Conservation (phyloP, 2,329 filamentous ascomycete species). For the Aspergillus neotritici region DNA sequence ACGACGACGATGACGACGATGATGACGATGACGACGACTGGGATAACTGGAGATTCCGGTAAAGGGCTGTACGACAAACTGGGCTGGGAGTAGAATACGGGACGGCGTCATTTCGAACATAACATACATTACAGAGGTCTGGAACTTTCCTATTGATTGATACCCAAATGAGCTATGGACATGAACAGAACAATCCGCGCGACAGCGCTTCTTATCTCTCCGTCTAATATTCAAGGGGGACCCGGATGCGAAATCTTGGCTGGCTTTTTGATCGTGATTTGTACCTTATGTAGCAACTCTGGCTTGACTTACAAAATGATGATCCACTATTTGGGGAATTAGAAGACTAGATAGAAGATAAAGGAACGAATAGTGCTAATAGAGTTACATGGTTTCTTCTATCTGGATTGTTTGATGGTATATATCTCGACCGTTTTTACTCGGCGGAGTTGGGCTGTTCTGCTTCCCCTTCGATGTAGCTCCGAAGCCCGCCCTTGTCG, state of each 20-base stretch:
- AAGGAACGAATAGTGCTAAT: too few species aligned
- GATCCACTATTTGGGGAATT: too few species aligned
- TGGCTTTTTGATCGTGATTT: too few species aligned
- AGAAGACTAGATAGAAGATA: too few species aligned
- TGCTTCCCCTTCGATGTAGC: slow-evolving; percentile 32
- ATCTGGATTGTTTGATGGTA: not conserved
- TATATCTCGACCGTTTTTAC: slow-evolving; percentile 1
- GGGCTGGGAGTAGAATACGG: slow-evolving; percentile 12
- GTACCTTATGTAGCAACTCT: too few species aligned
- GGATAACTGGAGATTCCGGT: slow-evolving; percentile 42
- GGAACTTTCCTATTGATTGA: slow-evolving; percentile 28
- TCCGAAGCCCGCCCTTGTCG: slow-evolving; percentile 38
- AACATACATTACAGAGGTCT: slow-evolving; percentile 13
- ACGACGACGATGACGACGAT: slow-evolving; percentile 27
- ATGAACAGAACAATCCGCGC: too few species aligned
- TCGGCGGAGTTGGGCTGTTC: too few species aligned
- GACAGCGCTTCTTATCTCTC: not conserved
- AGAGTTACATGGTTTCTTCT: too few species aligned
- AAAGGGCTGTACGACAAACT: slow-evolving; percentile 14
- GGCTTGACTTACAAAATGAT: too few species aligned
- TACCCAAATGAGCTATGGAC: slow-evolving; percentile 27
- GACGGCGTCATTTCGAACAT: slow-evolving; percentile 20
- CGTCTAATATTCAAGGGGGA: not conserved
- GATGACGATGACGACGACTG: slow-evolving; percentile 54
- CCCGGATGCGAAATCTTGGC: not conserved